These are phyloP conservation scores for Mentha longifolia DNA, from an alignment of 257 asterid genomes.

Conservation along the genomic window DNA sequence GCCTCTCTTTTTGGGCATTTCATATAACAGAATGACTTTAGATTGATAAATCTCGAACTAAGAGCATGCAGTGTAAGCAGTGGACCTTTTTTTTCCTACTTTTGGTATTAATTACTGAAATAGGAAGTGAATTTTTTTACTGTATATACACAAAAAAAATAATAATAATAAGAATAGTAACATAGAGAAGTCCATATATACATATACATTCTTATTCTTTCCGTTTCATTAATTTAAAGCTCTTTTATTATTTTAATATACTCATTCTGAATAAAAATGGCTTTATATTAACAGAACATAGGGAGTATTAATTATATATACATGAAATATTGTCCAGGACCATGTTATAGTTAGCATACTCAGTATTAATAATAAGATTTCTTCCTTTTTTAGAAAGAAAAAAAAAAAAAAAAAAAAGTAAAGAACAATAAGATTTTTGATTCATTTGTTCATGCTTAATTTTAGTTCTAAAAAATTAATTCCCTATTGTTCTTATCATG, in stretches of 20 bases:
- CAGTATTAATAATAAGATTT: neutral
- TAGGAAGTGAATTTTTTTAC: constrained; percentile 12
- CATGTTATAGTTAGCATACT: constrained; percentile 3
- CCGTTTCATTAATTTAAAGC: no score
- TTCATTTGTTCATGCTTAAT: neutral
- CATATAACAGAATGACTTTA: neutral
- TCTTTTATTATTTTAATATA: no score
- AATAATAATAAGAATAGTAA: no score
- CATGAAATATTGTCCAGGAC: constrained; percentile 4
- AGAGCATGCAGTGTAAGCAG: constrained; percentile 9
- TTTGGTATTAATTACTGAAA: constrained; percentile 17
- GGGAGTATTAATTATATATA: no score
- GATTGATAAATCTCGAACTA: neutral
- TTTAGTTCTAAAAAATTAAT: neutral
- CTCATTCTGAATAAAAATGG: no score
- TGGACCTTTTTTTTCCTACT: constrained; percentile 11
- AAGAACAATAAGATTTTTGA: no score
- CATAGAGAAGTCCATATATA: constrained; percentile 1
- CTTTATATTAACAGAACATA: no score
- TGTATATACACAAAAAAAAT: neutral
- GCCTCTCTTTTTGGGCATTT: no score
- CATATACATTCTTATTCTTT: no score
- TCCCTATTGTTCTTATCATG: neutral
- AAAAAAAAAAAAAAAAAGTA: no score
- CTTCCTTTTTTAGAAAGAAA: no score